Percentiles rank a stretch among this genome's conserved stretches.
Evolutionary conservation across 345 rosid species (phyloP).

Genomic region (Moringa oleifera): DNA sequence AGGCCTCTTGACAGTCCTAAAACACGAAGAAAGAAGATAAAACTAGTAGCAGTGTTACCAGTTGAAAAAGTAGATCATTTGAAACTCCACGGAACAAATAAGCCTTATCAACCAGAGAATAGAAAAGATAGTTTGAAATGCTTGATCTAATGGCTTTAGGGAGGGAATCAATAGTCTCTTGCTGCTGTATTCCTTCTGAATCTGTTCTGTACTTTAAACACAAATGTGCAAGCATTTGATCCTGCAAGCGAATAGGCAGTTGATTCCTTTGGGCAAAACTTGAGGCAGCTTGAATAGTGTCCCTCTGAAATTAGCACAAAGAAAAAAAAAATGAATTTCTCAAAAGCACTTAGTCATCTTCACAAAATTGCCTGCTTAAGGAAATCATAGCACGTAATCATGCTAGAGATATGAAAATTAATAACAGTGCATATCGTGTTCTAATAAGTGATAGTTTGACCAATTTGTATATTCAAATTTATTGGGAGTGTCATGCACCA

Average conservation of each 20-base stretch:
- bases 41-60: slow-evolving; percentile 37
- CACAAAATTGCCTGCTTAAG: neutral
- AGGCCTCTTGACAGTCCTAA: neutral
- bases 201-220: slow-evolving; percentile 62
- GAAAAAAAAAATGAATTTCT: neutral
- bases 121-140: slow-evolving; percentile 56
- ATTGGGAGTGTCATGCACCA: too few species aligned
- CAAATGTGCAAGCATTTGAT: slow-evolving; percentile 75
- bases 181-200: slow-evolving; percentile 71
- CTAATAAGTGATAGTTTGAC: neutral
- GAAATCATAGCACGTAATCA: neutral
- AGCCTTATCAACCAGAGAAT: slow-evolving; percentile 50
- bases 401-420: neutral
- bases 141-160: slow-evolving; percentile 79
- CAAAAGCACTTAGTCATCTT: neutral
- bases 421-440: neutral
- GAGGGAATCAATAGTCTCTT: slow-evolving; percentile 57
- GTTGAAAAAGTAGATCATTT: slow-evolving; percentile 64
- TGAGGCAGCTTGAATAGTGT: slow-evolving; percentile 57
- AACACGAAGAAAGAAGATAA: slow-evolving; percentile 5
- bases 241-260: slow-evolving; percentile 57
- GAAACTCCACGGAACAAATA: slow-evolving; percentile 78
- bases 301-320: slow-evolving; percentile 44
- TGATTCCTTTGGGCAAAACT: slow-evolving; percentile 64
- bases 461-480: neutral